Base-by-base conservation (phyloP, 169 alveolate genomes). In the Plasmodium coatneyi region DNA sequence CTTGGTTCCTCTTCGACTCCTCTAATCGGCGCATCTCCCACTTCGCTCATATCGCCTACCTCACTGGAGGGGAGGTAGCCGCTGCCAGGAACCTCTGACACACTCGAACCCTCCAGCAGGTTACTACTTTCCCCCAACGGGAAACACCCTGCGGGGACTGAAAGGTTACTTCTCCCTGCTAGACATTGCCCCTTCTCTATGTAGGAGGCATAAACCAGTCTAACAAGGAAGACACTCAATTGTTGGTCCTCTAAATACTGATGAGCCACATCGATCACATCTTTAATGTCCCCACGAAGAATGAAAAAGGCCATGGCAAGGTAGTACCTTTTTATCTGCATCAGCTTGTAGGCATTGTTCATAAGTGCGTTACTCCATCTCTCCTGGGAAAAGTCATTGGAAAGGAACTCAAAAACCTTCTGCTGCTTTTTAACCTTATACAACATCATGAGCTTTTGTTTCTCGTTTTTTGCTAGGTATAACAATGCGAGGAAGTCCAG, bases 401-500 rank as follows among this genome's bases (percentile, higher is more conserved):
- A 80, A 41, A 91, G 76, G 34, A 91, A 91, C 5, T 91, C 92
- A 81, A 46, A 81, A 41, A 91, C 46, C 80, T 82, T 80, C 10
- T 81, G 49, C 71, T 91, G 95, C 71, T 91, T 91, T 49, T 91
- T 91, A 4, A 91, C 80, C 66, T 91, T 91, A 71, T 91, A 91
- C 41, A 91, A 71, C 74, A 91, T 5, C 92, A 91, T 81, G 5
- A 91, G 56, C 71, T 91, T 91, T 0, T 80, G 84, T 43, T 81
- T 91, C 54, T 91, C 95, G 71, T 91, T 91, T 81, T 71, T 91
- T 3, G 95, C 95, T 41, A 91, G 6, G 60, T 91, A 91, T 52
- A 91, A 81, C 54, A 91, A 91, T n/a, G 95, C 91, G n/a, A 91
- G 49, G n/a, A 91, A 91, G 41, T 91, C 95, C n/a, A 91, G 14